Conservation (phyloP, 2,329 filamentous ascomycete species). For the Aspergillus costaricaensis region DNA sequence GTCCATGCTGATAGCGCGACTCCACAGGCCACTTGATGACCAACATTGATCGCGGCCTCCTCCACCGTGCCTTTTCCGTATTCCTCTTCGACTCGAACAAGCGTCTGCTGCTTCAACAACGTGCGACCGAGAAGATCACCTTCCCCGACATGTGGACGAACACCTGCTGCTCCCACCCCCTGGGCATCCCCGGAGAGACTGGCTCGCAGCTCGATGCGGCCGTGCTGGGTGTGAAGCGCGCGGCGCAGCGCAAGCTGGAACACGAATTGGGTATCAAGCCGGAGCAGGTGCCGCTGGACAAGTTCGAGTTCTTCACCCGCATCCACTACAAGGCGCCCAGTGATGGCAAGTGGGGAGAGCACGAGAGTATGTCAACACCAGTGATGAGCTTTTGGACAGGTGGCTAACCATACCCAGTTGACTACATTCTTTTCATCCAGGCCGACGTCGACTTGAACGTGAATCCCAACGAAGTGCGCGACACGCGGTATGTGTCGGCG, state of each 20-base stretch:
- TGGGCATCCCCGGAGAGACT: slow-evolving; percentile 88
- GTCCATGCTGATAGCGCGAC: not conserved
- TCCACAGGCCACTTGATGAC: slow-evolving; percentile 88
- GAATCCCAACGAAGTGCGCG: slow-evolving; percentile 87
- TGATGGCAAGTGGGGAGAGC: slow-evolving; percentile 97
- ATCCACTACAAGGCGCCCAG: slow-evolving; percentile 99
- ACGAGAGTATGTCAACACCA: slow-evolving; percentile 72
- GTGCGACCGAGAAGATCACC: slow-evolving; percentile 94
- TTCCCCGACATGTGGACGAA: slow-evolving; percentile 99
- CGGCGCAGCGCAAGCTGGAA: slow-evolving; percentile 87
- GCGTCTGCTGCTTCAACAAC: slow-evolving; percentile 90
- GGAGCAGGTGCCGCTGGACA: slow-evolving; percentile 83
- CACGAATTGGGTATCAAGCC: slow-evolving; percentile 92
- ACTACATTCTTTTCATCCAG: slow-evolving; percentile 99
- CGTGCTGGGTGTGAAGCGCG: slow-evolving; percentile 82
- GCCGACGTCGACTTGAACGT: slow-evolving; percentile 75
- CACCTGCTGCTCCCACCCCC: slow-evolving; percentile 96
- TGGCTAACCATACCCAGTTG: slow-evolving; percentile 60
- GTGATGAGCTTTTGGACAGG: not conserved
- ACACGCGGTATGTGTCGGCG: slow-evolving; percentile 78
- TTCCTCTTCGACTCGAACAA: slow-evolving; percentile 97
- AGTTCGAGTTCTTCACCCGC: slow-evolving; percentile 90
- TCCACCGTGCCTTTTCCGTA: slow-evolving; percentile 96
- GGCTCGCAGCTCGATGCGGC: slow-evolving; percentile 78
- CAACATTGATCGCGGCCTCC: slow-evolving; percentile 93